phyloP scores from a whole-genome alignment of 2,329 filamentous ascomycete genomes.

The Xylariaceae sp. region DNA sequence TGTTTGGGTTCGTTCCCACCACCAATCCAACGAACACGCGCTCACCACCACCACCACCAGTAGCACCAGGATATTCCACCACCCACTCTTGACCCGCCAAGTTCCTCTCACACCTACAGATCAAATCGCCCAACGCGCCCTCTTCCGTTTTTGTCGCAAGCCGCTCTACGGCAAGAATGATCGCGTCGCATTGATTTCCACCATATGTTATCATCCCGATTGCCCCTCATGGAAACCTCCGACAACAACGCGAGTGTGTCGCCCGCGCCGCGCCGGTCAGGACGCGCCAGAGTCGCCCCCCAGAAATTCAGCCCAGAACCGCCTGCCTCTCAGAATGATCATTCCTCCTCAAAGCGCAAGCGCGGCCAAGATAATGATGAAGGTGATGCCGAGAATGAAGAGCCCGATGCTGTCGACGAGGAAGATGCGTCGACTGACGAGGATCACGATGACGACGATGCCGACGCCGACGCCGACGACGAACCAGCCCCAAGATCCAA shows the following conservation, averaged over 20 bases:
- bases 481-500: conserved; percentile 50
- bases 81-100: conserved; percentile 13
- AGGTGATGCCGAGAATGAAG: conserved; percentile 48
- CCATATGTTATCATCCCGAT: conserved; percentile 49
- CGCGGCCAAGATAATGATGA: conserved; percentile 42
- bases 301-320: conserved; percentile 65
- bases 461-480: conserved; percentile 49
- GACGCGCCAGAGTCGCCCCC: conserved; percentile 68
- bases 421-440: conserved; percentile 44
- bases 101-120: conserved; percentile 28
- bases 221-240: conserved; percentile 59
- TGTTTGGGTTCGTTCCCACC: conserved; percentile 29
- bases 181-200: conserved; percentile 36
- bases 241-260: conserved; percentile 62
- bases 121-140: conserved; percentile 20
- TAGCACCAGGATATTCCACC: conserved; percentile 14
- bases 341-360: conserved; percentile 63
- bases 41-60: not conserved
- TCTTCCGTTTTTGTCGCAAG: conserved; percentile 13
- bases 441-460: conserved; percentile 51
- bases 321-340: conserved; percentile 36
- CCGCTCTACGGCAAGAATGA: conserved; percentile 28
- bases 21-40: conserved; percentile 19
- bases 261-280: conserved; percentile 65
- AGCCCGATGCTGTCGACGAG: conserved; percentile 51